These are phyloP conservation scores for Chlorella sp. DNA, from an alignment of 139 green algal species.

Conservation along the genomic window DNA sequence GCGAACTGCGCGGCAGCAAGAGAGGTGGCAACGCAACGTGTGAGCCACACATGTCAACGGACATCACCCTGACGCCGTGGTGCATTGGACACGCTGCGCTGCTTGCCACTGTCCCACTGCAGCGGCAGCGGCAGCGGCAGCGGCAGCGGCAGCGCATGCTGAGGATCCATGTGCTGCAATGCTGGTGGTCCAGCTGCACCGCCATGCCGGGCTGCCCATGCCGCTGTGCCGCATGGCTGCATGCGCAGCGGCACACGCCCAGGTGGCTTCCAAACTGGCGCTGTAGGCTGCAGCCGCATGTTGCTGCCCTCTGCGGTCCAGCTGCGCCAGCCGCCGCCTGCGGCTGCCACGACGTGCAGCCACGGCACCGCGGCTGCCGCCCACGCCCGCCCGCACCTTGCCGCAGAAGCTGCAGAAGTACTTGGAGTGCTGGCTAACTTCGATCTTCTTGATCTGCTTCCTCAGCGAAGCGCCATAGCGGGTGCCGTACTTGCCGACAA, in stretches of 20 bases:
- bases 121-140: background rate
- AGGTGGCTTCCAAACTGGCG: too few relatives aligned
- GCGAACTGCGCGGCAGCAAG: slow-evolving; percentile 68
- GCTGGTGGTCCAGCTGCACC: background rate
- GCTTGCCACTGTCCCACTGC: too few relatives aligned
- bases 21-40: background rate
- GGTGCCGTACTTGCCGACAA: slow-evolving; percentile 99
- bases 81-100: background rate
- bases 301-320: too few relatives aligned
- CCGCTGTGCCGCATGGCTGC: too few relatives aligned
- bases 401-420: slow-evolving; percentile 99
- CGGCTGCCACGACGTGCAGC: too few relatives aligned
- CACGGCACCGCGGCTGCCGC: too few relatives aligned
- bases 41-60: too few relatives aligned
- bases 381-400: slow-evolving; percentile 73
- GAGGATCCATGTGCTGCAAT: background rate
- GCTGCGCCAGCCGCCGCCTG: too few relatives aligned
- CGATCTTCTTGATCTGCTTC: slow-evolving; percentile 99
- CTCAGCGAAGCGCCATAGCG: slow-evolving; percentile 96
- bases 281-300: too few relatives aligned
- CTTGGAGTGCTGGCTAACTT: slow-evolving; percentile 99
- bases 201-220: too few relatives aligned
- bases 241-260: too few relatives aligned
- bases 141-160: background rate
- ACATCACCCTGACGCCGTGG: too few relatives aligned